Conservation (phyloP, 352 stramenopile genomes). For the Phytophthora cryptogea region DNA sequence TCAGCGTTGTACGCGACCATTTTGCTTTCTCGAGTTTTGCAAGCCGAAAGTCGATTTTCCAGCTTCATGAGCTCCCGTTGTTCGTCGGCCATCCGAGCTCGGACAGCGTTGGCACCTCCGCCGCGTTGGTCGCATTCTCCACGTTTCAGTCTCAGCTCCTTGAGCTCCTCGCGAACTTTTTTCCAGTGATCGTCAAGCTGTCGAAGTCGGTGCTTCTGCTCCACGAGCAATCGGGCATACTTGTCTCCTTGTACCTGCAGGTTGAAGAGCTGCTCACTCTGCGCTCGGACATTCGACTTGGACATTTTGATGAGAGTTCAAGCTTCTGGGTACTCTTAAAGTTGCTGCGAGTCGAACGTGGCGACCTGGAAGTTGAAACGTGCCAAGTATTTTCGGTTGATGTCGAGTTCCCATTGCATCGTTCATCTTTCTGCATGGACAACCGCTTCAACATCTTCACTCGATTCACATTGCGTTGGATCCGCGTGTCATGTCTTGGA, state of each 20-base stretch:
- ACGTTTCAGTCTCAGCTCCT: constrained; percentile 64
- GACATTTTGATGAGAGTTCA: constrained; percentile 34
- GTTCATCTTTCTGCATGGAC: not conserved
- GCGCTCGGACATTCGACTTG: constrained; percentile 65
- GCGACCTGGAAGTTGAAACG: constrained; percentile 19
- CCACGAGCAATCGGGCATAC: constrained; percentile 68
- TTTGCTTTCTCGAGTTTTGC: constrained; percentile 77
- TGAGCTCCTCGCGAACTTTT: constrained; percentile 68
- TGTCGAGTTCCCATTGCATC: not conserved
- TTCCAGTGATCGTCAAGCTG: constrained; percentile 76
- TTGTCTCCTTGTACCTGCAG: constrained; percentile 84
- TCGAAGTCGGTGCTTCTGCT: constrained; percentile 71
- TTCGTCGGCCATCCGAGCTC: constrained; percentile 70
- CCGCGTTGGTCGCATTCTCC: constrained; percentile 75
- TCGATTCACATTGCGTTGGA: not conserved
- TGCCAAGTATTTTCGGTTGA: constrained; percentile 28
- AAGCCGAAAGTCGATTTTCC: constrained; percentile 77
- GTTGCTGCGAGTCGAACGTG: not conserved
- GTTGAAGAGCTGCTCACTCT: constrained; percentile 84
- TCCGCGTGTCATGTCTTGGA: constrained; percentile 23
- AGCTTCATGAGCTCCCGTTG: constrained; percentile 80
- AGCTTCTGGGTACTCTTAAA: not conserved
- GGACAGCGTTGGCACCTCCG: constrained; percentile 71
- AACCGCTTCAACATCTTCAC: not conserved
- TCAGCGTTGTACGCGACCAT: constrained; percentile 64